A percentile compares a stretch with the other conserved stretches of the same genome.
These are phyloP conservation scores for Balansia obtecta DNA, from an alignment of 2,329 filamentous ascomycete genomes.

Conservation along the genomic window DNA sequence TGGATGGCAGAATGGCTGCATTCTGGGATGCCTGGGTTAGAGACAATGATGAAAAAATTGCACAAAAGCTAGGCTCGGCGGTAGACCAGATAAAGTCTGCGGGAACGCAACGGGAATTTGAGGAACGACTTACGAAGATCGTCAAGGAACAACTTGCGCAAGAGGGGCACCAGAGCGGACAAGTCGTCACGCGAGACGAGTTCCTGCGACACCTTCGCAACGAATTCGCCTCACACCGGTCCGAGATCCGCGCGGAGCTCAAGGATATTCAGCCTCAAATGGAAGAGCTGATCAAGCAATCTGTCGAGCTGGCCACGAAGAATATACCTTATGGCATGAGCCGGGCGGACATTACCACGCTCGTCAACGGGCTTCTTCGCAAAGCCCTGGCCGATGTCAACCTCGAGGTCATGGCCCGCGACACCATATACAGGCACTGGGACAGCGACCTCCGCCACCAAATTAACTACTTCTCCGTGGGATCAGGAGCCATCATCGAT, in stretches of 20 bases:
- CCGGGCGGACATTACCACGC: constrained; percentile 25
- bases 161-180: constrained; percentile 14
- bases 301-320: constrained; percentile 16
- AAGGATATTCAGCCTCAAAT: constrained; percentile 23
- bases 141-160: constrained; percentile 24
- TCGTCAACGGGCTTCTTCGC: constrained; percentile 29
- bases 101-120: constrained; percentile 21
- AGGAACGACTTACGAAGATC: constrained; percentile 22
- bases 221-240: constrained; percentile 25
- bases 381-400: constrained; percentile 32
- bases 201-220: constrained; percentile 31
- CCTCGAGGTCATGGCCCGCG: constrained; percentile 33
- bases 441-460: constrained; percentile 34
- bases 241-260: constrained; percentile 29
- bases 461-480: constrained; percentile 62
- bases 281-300: constrained; percentile 19
- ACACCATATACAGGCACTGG: constrained; percentile 32
- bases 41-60: constrained; percentile 32
- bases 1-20: constrained; percentile 21
- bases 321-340: constrained; percentile 21
- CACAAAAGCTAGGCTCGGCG: constrained; percentile 17
- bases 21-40: constrained; percentile 41
- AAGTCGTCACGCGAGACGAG: constrained; percentile 33
- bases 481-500: constrained; percentile 55
- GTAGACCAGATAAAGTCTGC: constrained; percentile 22